A percentile compares a stretch with the other conserved stretches of the same genome.
Conservation (phyloP, 2,329 filamentous ascomycete species). For the Sarocladiaceae sp. region DNA sequence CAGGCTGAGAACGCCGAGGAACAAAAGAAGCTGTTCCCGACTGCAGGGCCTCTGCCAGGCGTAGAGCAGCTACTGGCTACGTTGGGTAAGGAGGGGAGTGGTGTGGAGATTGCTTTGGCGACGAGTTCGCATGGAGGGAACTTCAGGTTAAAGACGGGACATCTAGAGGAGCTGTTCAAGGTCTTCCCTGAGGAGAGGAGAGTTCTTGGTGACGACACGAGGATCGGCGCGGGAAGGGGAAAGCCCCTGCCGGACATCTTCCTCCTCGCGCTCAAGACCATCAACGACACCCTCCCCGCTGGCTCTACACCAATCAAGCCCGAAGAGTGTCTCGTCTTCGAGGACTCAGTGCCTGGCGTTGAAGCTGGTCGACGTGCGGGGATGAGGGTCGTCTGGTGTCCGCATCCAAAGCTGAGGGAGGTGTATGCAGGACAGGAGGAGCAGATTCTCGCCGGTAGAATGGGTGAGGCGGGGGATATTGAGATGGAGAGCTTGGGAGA, state of each 20-base stretch:
- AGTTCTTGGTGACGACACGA: constrained; percentile 77
- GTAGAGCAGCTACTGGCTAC: constrained; percentile 60
- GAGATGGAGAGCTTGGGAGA: constrained; percentile 49
- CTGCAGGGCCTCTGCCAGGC: constrained; percentile 71
- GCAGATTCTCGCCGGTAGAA: constrained; percentile 76
- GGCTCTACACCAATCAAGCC: constrained; percentile 63
- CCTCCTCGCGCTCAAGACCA: constrained; percentile 72
- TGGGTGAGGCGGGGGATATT: constrained; percentile 59
- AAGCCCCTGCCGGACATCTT: constrained; percentile 97
- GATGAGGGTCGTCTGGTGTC: constrained; percentile 92
- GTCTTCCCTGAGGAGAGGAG: constrained; percentile 64
- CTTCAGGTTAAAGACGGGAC: constrained; percentile 68
- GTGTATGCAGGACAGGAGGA: constrained; percentile 72
- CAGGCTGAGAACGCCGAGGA: constrained; percentile 49
- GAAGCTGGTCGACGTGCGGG: constrained; percentile 86
- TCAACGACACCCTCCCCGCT: constrained; percentile 66
- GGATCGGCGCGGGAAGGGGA: constrained; percentile 73
- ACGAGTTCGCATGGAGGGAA: constrained; percentile 69
- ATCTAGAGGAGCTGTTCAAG: constrained; percentile 52
- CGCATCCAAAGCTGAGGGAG: constrained; percentile 69
- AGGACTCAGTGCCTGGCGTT: constrained; percentile 89
- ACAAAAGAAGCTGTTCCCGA: constrained; percentile 67
- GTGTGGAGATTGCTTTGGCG: constrained; percentile 77
- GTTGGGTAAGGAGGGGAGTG: constrained; percentile 35
- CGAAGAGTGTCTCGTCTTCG: constrained; percentile 91